A percentile compares a stretch with the other conserved stretches of the same genome.
Conservation (phyloP, 1,284 basidiomycete species). For the Vanrija pseudolonga region DNA sequence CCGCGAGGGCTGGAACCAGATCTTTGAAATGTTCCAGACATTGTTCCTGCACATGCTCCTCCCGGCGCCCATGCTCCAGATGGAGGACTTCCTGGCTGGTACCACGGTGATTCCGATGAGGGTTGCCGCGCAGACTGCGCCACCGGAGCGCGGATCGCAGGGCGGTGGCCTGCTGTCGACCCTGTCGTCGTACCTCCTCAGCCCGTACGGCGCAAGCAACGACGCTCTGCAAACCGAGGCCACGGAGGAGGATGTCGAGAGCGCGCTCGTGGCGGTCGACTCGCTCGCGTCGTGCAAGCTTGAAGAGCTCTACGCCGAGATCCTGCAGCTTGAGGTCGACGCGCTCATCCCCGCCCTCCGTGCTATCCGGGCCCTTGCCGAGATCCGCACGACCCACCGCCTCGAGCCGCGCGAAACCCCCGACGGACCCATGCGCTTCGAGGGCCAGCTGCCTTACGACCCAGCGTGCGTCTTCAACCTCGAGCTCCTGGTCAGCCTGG, state of each 20-base stretch:
- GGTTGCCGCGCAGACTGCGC: conserved; percentile 63
- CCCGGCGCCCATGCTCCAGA: conserved; percentile 81
- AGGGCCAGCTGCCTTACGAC: conserved; percentile 73
- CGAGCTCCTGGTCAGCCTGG: conserved; percentile 88
- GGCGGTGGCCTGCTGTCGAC: conserved; percentile 91
- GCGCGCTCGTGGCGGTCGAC: conserved; percentile 89
- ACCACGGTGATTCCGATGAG: conserved; percentile 83
- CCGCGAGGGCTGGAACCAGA: conserved; percentile 89
- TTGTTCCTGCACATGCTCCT: conserved; percentile 90
- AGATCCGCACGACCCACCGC: conserved; percentile 49
- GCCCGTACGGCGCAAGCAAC: conserved; percentile 73
- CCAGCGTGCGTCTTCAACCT: conserved; percentile 89
- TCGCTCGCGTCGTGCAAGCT: conserved; percentile 90
- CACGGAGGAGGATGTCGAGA: conserved; percentile 85
- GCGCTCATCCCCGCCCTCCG: conserved; percentile 76
- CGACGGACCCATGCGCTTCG: conserved; percentile 48
- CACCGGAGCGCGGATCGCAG: conserved; percentile 65
- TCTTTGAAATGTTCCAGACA: conserved; percentile 98
- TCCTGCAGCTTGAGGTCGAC: conserved; percentile 74
- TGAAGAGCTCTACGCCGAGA: conserved; percentile 89
- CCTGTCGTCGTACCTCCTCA: conserved; percentile 92
- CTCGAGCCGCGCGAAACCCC: conserved; percentile 55
- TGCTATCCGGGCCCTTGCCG: conserved; percentile 83
- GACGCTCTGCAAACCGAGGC: conserved; percentile 69
- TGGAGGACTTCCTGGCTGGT: conserved; percentile 93